Conservation (phyloP, 1,139 yeast genomes). For the Arxiozyma heterogenica region DNA sequence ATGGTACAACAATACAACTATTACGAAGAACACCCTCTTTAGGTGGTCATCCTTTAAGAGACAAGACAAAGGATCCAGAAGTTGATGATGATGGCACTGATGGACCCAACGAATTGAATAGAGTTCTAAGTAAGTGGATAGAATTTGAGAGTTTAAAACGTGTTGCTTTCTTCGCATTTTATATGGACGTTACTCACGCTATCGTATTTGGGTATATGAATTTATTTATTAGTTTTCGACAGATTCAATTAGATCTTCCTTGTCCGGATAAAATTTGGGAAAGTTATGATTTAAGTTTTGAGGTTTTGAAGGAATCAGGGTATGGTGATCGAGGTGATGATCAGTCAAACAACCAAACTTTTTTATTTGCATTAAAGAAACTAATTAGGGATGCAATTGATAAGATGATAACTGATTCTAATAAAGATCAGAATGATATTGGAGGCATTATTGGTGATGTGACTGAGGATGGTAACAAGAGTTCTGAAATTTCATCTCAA, state of each 20-base stretch:
- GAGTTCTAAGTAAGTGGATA: conserved; percentile 55
- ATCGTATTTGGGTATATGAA: conserved; percentile 70
- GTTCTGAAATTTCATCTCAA: neutral
- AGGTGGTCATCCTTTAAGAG: conserved; percentile 53
- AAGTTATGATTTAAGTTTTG: conserved; percentile 30
- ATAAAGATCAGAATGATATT: neutral
- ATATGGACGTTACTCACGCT: conserved; percentile 72
- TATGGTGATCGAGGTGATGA: conserved; percentile 7
- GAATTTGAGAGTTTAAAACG: conserved; percentile 72
- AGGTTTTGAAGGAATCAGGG: conserved; percentile 20
- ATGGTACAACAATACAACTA: conserved; percentile 66
- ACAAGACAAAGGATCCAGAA: conserved; percentile 13
- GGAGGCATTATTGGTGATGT: neutral
- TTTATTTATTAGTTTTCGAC: conserved; percentile 51
- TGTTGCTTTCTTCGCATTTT: conserved; percentile 70
- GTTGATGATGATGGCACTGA: conserved; percentile 17
- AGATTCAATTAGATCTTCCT: conserved; percentile 66
- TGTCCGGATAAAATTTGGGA: conserved; percentile 80
- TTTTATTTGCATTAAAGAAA: conserved; percentile 47
- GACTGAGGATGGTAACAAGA: neutral
- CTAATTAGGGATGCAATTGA: conserved; percentile 34
- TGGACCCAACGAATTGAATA: conserved; percentile 16
- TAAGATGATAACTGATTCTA: conserved; percentile 5
- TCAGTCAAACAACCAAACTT: conserved; percentile 28
- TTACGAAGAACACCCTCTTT: conserved; percentile 65